Evolutionary conservation across 2,329 filamentous ascomycete species (phyloP).

Genomic region (Fusarium sp.): DNA sequence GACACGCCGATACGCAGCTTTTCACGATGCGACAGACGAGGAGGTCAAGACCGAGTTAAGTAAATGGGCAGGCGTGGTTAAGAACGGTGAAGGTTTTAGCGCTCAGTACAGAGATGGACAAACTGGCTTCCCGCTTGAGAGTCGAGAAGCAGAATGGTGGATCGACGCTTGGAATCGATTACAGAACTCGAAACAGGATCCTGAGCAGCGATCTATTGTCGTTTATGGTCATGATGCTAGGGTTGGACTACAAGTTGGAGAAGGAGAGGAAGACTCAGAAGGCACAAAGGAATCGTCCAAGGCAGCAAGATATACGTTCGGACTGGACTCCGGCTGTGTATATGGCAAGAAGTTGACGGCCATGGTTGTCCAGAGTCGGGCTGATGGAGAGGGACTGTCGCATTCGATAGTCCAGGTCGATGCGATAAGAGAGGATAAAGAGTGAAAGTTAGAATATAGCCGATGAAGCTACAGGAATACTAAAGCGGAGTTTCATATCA

Average conservation of each 20-base stretch:
- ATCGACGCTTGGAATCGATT: conserved; percentile 40
- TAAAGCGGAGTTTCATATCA: too few species aligned
- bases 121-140: conserved; percentile 27
- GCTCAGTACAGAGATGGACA: neutral
- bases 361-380: conserved; percentile 16
- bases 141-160: conserved; percentile 35
- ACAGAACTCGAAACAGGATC: conserved; percentile 28
- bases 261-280: neutral
- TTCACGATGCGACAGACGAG: conserved; percentile 2
- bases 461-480: too few species aligned
- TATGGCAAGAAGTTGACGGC: conserved; percentile 63
- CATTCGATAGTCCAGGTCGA: conserved; percentile 38
- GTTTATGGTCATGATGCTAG: conserved; percentile 89
- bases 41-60: conserved; percentile 2
- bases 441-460: neutral
- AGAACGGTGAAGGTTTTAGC: conserved; percentile 9
- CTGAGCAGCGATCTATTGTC: conserved; percentile 68
- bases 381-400: neutral
- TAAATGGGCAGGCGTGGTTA: neutral
- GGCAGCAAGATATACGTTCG: conserved; percentile 75
- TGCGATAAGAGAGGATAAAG: neutral
- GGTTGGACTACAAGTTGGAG: conserved; percentile 68
- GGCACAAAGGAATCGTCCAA: neutral
- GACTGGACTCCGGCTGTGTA: conserved; percentile 85
- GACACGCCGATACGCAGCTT: conserved; percentile 19